Conservation (phyloP, 352 stramenopile species). For the Aphanomyces stellatus region DNA sequence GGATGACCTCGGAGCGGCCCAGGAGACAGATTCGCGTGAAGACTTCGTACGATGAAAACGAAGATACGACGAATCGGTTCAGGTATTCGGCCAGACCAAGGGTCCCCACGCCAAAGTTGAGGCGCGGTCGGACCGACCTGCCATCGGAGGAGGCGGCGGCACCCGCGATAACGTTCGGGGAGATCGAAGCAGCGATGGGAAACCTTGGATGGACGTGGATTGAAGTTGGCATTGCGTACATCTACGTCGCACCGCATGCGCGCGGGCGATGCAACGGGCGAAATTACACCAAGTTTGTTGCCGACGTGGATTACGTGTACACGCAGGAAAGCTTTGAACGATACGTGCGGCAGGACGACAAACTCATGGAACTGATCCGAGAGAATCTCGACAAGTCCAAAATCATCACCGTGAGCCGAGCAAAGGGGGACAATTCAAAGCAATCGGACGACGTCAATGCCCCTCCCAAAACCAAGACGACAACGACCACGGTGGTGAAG, state of each 20-base stretch:
- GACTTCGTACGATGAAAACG: too few relatives aligned
- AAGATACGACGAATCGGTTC: too few relatives aligned
- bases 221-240: neutral
- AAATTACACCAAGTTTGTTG: neutral
- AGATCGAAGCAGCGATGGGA: conserved; percentile 3
- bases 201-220: neutral
- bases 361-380: neutral
- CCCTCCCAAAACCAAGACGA: neutral
- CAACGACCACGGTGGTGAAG: too few relatives aligned
- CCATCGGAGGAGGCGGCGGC: too few relatives aligned
- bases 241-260: neutral
- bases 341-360: neutral
- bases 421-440: too few relatives aligned
- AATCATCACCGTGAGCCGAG: neutral
- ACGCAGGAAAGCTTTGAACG: neutral
- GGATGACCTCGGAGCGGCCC: too few relatives aligned
- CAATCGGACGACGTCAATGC: neutral
- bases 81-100: too few relatives aligned
- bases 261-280: neutral
- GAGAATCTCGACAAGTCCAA: neutral
- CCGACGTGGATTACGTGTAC: neutral
- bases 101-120: too few relatives aligned
- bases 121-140: too few relatives aligned
- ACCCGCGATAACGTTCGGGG: neutral
- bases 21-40: too few relatives aligned